phyloP scores from a whole-genome alignment of 148 eudicot species.

The Agrostemma githago region DNA sequence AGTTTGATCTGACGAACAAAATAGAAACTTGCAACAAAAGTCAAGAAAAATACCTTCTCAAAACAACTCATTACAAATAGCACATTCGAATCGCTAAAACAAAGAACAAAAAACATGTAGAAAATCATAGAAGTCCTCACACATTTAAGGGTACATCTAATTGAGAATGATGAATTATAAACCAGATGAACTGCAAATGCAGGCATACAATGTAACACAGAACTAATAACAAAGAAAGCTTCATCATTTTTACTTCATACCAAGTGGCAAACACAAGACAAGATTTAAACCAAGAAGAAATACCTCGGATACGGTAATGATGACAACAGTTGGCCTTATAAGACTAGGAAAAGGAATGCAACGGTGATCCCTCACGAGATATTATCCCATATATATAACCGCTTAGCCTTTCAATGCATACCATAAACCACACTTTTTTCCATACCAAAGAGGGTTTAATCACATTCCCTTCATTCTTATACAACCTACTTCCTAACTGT shows the following conservation, averaged over 20 bases:
- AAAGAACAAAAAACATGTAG: background rate
- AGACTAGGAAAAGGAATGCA: background rate
- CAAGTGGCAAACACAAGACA: background rate
- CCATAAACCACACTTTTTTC: slow-evolving; percentile 15
- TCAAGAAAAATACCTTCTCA: background rate
- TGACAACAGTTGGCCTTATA: background rate
- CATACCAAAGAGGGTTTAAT: slow-evolving; percentile 6
- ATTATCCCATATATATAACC: slow-evolving; percentile 15
- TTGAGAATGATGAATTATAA: slow-evolving; percentile 3
- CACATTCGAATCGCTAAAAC: background rate
- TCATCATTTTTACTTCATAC: background rate
- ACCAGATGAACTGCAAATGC: slow-evolving; percentile 6
- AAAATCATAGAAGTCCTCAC: no score
- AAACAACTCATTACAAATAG: background rate
- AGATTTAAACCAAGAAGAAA: slow-evolving; percentile 1
- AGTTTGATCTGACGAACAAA: background rate
- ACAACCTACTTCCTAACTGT: background rate
- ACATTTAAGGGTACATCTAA: background rate
- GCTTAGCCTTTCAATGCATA: slow-evolving; percentile 6
- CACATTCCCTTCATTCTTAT: slow-evolving; percentile 15
- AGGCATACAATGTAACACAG: slow-evolving; percentile 8
- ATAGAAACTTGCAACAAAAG: background rate
- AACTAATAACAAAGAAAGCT: background rate
- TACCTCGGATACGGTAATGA: slow-evolving; percentile 12
- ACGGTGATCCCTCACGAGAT: slow-evolving; percentile 4